phyloP scores from a whole-genome alignment of 2,329 filamentous ascomycete genomes.

The Botryotinia calthae region DNA sequence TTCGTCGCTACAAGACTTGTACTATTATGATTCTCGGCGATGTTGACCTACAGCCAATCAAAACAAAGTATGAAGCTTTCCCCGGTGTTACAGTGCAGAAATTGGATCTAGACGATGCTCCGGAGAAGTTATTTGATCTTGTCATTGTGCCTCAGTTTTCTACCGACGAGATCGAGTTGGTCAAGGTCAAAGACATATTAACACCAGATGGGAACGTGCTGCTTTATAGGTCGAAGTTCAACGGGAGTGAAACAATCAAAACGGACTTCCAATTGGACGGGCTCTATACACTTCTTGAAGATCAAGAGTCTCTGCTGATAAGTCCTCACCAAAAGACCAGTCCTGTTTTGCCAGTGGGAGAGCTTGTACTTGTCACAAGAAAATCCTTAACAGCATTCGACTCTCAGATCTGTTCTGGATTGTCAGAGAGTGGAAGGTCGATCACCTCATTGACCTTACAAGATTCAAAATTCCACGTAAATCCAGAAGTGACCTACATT shows the following conservation, averaged over 20 bases:
- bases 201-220: not conserved
- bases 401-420: not conserved
- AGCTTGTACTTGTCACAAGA: conserved; percentile 8
- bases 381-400: not conserved
- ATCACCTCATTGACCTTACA: not conserved
- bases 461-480: not conserved
- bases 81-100: not conserved
- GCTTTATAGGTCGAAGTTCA: not conserved
- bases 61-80: conserved; percentile 1
- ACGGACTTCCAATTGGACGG: not conserved
- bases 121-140: not conserved
- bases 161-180: not conserved
- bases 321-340: not conserved
- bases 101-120: not conserved
- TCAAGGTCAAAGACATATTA: not conserved
- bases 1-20: conserved; percentile 11
- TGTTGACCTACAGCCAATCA: not conserved
- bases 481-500: not conserved
- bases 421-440: not conserved
- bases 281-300: not conserved
- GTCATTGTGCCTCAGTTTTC: not conserved
- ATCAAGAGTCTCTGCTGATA: not conserved
- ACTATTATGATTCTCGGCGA: not conserved
- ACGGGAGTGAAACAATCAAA: not conserved
- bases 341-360: not conserved